These are phyloP conservation scores for Olyra latifolia DNA, from an alignment of 176 grass and related monocot species.

Conservation along the genomic window DNA sequence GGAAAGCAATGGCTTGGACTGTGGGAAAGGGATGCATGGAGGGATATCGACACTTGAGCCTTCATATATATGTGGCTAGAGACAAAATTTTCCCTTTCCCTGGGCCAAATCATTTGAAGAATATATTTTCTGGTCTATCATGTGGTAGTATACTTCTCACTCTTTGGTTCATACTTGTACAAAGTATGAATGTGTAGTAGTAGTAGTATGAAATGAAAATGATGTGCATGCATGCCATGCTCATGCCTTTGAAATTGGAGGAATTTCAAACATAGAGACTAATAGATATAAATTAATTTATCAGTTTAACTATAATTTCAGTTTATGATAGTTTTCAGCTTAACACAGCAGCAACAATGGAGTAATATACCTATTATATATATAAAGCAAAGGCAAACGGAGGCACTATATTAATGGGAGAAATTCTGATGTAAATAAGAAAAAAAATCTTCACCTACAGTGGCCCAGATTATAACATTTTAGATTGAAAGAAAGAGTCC, in stretches of 20 bases:
- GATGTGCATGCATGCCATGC: not conserved
- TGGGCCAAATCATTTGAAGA: not conserved
- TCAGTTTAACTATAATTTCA: not conserved
- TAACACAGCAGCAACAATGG: not conserved
- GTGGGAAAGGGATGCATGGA: not conserved
- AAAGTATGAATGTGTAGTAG: too few relatives aligned
- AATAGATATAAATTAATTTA: not conserved
- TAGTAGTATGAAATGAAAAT: too few relatives aligned
- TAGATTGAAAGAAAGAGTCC: too few relatives aligned
- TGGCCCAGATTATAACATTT: too few relatives aligned
- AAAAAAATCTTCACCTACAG: too few relatives aligned
- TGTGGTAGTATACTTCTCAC: not conserved
- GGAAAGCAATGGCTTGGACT: conserved; percentile 45
- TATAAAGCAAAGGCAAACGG: too few relatives aligned
- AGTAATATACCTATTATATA: too few relatives aligned
- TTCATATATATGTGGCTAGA: not conserved
- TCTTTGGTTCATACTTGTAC: not conserved
- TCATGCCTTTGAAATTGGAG: not conserved
- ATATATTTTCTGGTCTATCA: not conserved
- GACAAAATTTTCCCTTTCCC: not conserved
- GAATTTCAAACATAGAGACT: not conserved
- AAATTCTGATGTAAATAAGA: too few relatives aligned
- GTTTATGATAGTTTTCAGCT: not conserved
- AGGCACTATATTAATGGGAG: too few relatives aligned
- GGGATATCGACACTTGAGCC: conserved; percentile 36